Base-by-base conservation (phyloP, 768 basidiomycete genomes). In the Russula compacta region DNA sequence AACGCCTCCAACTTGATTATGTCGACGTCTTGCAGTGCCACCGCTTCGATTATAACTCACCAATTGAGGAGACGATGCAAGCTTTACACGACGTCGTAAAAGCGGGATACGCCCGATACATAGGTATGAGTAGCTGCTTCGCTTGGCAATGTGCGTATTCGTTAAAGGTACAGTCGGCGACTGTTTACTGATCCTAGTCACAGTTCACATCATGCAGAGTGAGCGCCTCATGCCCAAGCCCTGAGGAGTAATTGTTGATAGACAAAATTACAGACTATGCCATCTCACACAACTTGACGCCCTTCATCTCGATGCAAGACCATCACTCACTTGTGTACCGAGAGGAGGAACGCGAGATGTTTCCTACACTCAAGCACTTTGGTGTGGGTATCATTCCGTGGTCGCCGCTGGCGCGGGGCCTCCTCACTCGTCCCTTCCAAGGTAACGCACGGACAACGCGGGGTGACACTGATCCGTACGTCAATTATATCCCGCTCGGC, bases 1-100 rank as follows among this genome's bases (percentile, higher is more conserved):
- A 85, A 68, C 78, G 88, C 17, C 76, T 92, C 2, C 84, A 89
- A 49, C 70, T 88, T 32, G 89, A 91, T 54, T 88, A 89, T 64
- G 77, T 92, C 67, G 90, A 91, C 67, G 72, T 90, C 1, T 72
- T 89, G 8, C 88, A 90, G 74, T 86, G 71, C 64, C 69, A 71
- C 57, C 69, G 70, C 21, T 73, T 73, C 48, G 71, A 73, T 61
- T 53, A 64, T 14, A 67, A 74, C 19, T 79, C 79, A 0, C 77
- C 64, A 9, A 63, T 64, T 14, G 64, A 64, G 15, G 64, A 64
- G 55, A 63, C 64, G 35, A 61, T 77, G 75, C 70, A 72, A 56
- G 75, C 75, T 2, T 60, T 77, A 14, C 74, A 77, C 48, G 76
- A 77, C 53, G 70, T 77, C 33, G 74, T 77, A 8, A 68, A 75